Conservation (phyloP, 805 yeast genomes). For the Saturnispora hagleri region DNA sequence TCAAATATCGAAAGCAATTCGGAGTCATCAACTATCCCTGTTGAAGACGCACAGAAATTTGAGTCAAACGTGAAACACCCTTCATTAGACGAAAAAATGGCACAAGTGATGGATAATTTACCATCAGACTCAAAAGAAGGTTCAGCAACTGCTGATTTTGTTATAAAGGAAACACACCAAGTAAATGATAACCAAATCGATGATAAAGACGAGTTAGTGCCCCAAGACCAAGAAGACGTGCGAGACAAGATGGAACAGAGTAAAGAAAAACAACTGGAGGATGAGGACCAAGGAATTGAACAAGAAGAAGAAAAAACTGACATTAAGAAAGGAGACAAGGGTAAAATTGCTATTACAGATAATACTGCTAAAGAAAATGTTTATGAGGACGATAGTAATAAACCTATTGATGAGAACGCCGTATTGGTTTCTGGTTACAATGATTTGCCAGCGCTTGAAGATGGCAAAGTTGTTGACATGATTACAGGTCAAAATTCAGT, state of each 20-base stretch:
- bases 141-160: not conserved
- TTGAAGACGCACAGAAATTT: not conserved
- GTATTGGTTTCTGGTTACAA: not conserved
- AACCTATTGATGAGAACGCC: not conserved
- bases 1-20: not conserved
- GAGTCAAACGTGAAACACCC: not conserved
- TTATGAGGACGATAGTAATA: not conserved
- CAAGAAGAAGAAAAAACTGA: not conserved
- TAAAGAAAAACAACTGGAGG: not conserved
- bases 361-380: too few species aligned
- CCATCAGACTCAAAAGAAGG: not conserved
- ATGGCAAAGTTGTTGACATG: not conserved
- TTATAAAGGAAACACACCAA: not conserved
- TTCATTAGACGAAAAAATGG: not conserved
- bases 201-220: not conserved
- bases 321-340: not conserved
- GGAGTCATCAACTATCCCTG: not conserved
- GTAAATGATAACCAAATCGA: not conserved
- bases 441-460: not conserved
- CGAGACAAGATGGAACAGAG: not conserved
- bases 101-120: not conserved
- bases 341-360: too few species aligned
- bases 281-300: not conserved
- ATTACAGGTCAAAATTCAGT: not conserved
- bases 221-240: not conserved